Percentiles rank a stretch among this genome's conserved stretches.
Conservation (phyloP, 495 filamentous ascomycete species). For the Penicillium goetzii region DNA sequence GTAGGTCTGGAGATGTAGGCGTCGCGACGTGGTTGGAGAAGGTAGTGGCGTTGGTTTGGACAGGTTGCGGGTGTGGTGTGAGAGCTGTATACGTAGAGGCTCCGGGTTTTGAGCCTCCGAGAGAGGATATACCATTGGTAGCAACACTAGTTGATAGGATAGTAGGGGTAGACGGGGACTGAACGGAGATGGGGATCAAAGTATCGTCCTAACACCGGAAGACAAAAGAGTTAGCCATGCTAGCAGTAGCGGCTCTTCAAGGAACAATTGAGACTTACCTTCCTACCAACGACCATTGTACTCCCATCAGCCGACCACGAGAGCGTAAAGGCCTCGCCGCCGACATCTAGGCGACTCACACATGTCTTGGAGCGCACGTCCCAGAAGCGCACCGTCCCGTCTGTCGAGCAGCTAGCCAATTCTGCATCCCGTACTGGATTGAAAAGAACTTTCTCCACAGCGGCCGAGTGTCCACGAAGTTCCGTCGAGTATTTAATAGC, state of each 20-base stretch:
- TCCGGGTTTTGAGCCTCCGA: conserved; percentile 20
- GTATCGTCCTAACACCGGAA: conserved; percentile 62
- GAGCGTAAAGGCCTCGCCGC: conserved; percentile 79
- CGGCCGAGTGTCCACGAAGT: conserved; percentile 74
- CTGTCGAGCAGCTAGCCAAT: conserved; percentile 80
- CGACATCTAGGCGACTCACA: conserved; percentile 77
- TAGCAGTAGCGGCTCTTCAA: background rate
- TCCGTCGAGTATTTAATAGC: conserved; percentile 83
- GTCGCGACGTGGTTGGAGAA: conserved; percentile 69
- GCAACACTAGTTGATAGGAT: conserved; percentile 25
- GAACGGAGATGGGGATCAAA: conserved; percentile 64
- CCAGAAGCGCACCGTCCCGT: conserved; percentile 90
- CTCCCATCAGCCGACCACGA: conserved; percentile 89
- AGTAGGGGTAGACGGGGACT: conserved; percentile 46
- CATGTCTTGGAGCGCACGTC: conserved; percentile 83
- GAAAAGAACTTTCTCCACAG: conserved; percentile 86
- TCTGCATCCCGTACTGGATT: conserved; percentile 88
- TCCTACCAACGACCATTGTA: conserved; percentile 80
- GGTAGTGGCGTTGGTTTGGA: conserved; percentile 79
- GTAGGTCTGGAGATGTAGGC: conserved; percentile 41
- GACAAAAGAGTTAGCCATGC: conserved; percentile 1
- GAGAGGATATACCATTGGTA: conserved; percentile 14
- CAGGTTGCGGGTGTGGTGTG: conserved; percentile 66
- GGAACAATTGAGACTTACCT: conserved; percentile 52
- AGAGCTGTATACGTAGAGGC: conserved; percentile 49